Evolutionary conservation across 176 grass and related monocot species (phyloP), one percentile per base, ranked within the genome.

Genomic region (Thalia dealbata): DNA sequence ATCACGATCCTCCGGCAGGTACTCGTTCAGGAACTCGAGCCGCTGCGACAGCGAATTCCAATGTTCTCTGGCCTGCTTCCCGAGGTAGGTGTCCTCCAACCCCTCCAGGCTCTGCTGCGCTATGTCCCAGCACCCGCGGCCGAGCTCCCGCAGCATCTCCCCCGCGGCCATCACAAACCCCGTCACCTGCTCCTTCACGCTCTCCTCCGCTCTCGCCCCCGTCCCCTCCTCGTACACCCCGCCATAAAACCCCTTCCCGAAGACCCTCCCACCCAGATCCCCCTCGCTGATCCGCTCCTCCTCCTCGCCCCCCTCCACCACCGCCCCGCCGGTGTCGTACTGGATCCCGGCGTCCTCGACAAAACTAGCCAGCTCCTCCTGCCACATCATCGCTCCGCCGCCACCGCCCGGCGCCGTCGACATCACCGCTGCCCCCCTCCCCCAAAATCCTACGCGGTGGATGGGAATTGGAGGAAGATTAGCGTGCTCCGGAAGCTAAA

Each of bases 11-110:
- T 97, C 95, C 0, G 95, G 95, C 66, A 97, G 84, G 85, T 88
- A 97, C 75, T 97, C 87, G 85, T 97, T 97, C 83, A 92, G 81
- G 85, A 97, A 97, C 70, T 83, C 85, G 74, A 97, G 82, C 55
- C 74, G 83, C 81, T 88, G 73, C 10, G 76, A 88, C 44, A 66
- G 83, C 32, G 74, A 82, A 7, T 67, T 35, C 48, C 82, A 74
- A 25, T 81, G 85, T n/a, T 77, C 64, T 63, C 83, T 77, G 50
- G 92, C 79, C 76, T 78, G 80, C 70, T 86, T 86, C 18, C 78
- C 93, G 50, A 97, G 52, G 59, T 92, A 87, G 25, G 87, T 88
- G 66, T 97, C 85, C 87, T 92, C 93, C 28, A 85, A 83, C 21
- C 81, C 81, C 64, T 81, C 82, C 70, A 92, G 71, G 70, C 87